Base-by-base conservation (phyloP, 208 protist species). In the Leishmania major region DNA sequence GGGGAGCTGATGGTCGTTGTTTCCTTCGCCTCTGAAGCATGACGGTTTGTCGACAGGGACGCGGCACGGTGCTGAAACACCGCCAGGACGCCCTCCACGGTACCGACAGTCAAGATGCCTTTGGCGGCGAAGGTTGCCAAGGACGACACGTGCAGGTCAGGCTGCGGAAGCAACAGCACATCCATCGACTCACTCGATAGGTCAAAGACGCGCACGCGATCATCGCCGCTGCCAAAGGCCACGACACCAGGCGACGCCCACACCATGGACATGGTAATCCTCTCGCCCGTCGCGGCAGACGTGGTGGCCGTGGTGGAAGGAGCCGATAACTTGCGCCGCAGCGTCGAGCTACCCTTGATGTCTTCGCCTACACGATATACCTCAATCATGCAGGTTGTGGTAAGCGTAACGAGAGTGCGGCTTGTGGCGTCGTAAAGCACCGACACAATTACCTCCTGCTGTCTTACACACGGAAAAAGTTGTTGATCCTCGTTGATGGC, bases 191-290 rank as follows among this genome's bases (percentile, higher is more conserved):
- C 95, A 1, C 72, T 91, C 37, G 86, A 53, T 60, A 98, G 81
- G 77, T 97, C 93, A 47, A 97, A 96, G 62, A 98, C 79, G 67
- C 96, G 91, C 60, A 98, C 80, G 35, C 87, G 87, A 77, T 93
- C 89, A 82, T 98, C 96, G 47, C 92, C 91, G 71, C 91, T 95
- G 37, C 79, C 86, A 60, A 98, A 93, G 3, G 93, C 96, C 53
- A 98, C 84, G 2, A 97, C 78, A 49, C 90, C 90, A 1, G 91
- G 59, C 37, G 79, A 82, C 11, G 89, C 92, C 95, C 93, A 98
- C n/a, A 83, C 79, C 93, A 98, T 96, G 40, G 89, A 87, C 31
- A 94, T 78, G 1, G 78, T 43, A 35, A 84, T 82, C 22, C 53
- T 55, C 35, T 72, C 82, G 11, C 89, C 81, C 15, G 78, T 87